phyloP scores from a whole-genome alignment of 2,329 filamentous ascomycete genomes.

The Nemania diffusa region DNA sequence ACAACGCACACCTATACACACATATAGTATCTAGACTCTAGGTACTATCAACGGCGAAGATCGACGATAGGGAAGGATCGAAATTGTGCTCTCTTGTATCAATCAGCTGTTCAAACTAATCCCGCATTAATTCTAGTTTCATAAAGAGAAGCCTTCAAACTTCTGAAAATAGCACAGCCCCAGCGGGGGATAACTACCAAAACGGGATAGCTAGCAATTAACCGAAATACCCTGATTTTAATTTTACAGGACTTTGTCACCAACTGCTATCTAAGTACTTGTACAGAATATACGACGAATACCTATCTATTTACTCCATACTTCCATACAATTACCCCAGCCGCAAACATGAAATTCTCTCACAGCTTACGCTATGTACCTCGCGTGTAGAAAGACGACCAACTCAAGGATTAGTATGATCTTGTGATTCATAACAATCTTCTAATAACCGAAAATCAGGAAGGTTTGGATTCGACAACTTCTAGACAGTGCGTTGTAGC shows the following conservation, averaged over 20 bases:
- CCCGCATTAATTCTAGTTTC: constrained; percentile 13
- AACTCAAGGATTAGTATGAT: too few relatives aligned
- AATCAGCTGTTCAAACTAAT: constrained; percentile 23
- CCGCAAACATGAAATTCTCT: not conserved
- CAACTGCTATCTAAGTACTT: too few relatives aligned
- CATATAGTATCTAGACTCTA: not conserved
- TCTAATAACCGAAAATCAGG: too few relatives aligned
- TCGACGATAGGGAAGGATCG: constrained; percentile 1
- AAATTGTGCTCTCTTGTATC: not conserved
- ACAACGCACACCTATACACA: not conserved
- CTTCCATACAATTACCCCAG: not conserved
- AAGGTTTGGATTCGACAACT: too few relatives aligned
- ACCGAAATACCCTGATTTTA: constrained; percentile 33
- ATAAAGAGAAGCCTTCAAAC: constrained; percentile 7
- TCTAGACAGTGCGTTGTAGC: too few relatives aligned
- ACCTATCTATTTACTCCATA: too few relatives aligned
- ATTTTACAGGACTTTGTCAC: not conserved
- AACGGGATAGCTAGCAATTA: constrained; percentile 23
- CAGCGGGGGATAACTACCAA: constrained; percentile 12
- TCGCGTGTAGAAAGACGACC: too few relatives aligned
- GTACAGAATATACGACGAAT: not conserved
- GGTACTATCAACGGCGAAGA: not conserved
- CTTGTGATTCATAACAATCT: too few relatives aligned
- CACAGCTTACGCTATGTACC: not conserved
- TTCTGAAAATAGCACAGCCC: constrained; percentile 31